Conservation (phyloP, 1,139 yeast genomes). For the Yamadazyma blattariae region DNA sequence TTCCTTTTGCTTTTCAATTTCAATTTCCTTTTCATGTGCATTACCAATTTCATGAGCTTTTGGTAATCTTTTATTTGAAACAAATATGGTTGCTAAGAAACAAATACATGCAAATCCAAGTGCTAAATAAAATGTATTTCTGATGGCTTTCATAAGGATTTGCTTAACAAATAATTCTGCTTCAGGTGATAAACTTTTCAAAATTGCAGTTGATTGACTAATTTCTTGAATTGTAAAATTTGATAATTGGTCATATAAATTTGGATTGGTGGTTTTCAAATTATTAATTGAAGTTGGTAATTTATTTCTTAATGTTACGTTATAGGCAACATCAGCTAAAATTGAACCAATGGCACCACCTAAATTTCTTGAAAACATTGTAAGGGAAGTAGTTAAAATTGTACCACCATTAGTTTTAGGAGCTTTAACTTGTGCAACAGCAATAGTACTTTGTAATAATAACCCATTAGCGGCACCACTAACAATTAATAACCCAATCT, state of each 20-base stretch:
- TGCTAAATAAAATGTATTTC: constrained; percentile 30
- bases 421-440: constrained; percentile 31
- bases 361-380: constrained; percentile 30
- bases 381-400: constrained; percentile 34
- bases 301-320: constrained; percentile 23
- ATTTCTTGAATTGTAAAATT: constrained; percentile 15
- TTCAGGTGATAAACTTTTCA: constrained; percentile 21
- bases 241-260: constrained; percentile 19
- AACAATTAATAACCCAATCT: constrained; percentile 36
- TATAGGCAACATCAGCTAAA: constrained; percentile 34
- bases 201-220: constrained; percentile 17
- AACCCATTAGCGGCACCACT: constrained; percentile 30
- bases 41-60: constrained; percentile 5
- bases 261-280: constrained; percentile 12
- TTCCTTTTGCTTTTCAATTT: background rate
- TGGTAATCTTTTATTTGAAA: constrained; percentile 31
- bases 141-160: constrained; percentile 28
- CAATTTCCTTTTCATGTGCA: background rate
- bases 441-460: constrained; percentile 26
- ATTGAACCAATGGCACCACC: constrained; percentile 32
- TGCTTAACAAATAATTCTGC: constrained; percentile 25
- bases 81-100: constrained; percentile 19
- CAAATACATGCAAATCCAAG: constrained; percentile 25
- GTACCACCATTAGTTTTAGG: constrained; percentile 36
- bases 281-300: constrained; percentile 15